Evolutionary conservation across 129 eudicot genomes (phyloP), one percentile per base, ranked within the genome.

Genomic region (Kitagawia praeruptora): DNA sequence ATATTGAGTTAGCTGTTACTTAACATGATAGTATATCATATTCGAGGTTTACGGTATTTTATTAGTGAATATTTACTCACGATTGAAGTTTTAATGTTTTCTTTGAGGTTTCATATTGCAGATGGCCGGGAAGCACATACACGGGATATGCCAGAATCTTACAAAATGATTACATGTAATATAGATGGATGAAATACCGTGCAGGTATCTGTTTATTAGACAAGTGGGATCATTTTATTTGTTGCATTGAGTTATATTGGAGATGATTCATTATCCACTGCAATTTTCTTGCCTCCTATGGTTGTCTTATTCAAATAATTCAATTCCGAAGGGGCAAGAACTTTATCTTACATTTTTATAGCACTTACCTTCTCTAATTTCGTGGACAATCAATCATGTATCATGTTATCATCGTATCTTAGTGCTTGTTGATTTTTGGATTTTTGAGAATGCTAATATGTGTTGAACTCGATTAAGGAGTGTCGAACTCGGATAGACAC

Each of bases 221-320:
- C 80, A 42, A 74, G 80, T 82, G 86, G 84, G 51, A 75, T 61
- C 51, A 53, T 75, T 74, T 70, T 77, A 49, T 75, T 79, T 70
- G 45, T 74, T 66, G 76, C 46, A 54, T 39, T 39, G 40, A 41
- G 39, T 12, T 46, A 28, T 58, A 77, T 74, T 83, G 84, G 75
- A 81, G 71, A 67, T 77, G 14, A 23, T 67, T 51, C 84, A 75
- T 73, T 78, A 23, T 78, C 81, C 87, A 86, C 83, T 75, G 70
- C 66, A 13, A 48, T 81, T 64, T 75, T 58, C 69, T 74, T 47
- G 79, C 45, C 3, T 42, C 28, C 8, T 19, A 25, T 38, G n/a
- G 13, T 75, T 38, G 82, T 31, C 44, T 18, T 74, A 14, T 58
- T 54, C 79, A 42, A 58, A 42, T 80, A 54, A 34, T 56, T 78